Evolutionary conservation across 1,284 basidiomycete species (phyloP), one percentile per base, ranked within the genome.

Genomic region (Xanthoconium separans): DNA sequence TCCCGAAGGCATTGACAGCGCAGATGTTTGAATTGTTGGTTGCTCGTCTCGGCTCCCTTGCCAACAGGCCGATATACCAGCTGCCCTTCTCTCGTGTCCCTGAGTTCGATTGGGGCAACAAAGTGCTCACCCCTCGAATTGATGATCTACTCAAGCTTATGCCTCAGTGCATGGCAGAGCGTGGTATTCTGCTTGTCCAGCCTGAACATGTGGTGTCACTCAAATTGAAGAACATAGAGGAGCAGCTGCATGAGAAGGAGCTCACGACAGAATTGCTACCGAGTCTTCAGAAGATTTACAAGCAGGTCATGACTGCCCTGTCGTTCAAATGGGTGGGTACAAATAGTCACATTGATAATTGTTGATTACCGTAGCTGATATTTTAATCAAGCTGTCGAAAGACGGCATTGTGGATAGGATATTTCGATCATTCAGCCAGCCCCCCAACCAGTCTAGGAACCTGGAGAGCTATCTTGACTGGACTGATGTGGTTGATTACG

Each of bases 161-260:
- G 56, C 53, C 67, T 31, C 61, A 66, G 22, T 81, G 80, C 57
- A 66, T 70, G 50, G 53, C 48, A 2, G 64, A 62, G 33, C 65
- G 72, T 9, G 79, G 80, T 0, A 60, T 82, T 20, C 59, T 79
- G 2, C 63, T 82, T 1, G 65, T 66, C 9, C 80, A 80, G 49
- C 80, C 78, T 0, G 79, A 81, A 50, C 78, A 82, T 42, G 70
- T 80, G 2, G 68, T 80, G 1, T 81, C 79, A 0, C 77, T 60
- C 47, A 60, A 55, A 41, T n/a, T 62, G 10, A 44, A 50, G 52
- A 43, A 31, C 24, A 36, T 54, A 11, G 59, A 58, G 42, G 24
- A 50, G 8, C 57, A 59, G 37, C 29, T 56, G 13, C 75, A 3
- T 1, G 8, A 16, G 20, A 36, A 13, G 2, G 30, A 27, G 4